Evolutionary conservation across 1,284 basidiomycete species (phyloP), one percentile per base, ranked within the genome.

Genomic region (Ustanciosporium gigantosporum): DNA sequence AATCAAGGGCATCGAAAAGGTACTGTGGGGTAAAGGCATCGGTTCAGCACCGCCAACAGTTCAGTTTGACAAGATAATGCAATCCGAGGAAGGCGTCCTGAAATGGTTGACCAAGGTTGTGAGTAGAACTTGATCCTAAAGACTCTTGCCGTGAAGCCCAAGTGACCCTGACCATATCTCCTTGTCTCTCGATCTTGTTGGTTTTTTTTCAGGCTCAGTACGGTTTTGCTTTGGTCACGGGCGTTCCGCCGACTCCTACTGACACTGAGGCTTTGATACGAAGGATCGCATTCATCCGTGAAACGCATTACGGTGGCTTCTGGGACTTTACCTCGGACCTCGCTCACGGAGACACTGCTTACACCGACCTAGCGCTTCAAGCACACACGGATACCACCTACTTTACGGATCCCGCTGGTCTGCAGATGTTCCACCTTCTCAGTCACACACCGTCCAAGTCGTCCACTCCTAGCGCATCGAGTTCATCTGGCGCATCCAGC

Each of bases 371-470:
- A 31, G 88, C 88, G 1, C 84, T 98, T 5, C 86, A 85, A 7
- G 91, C 91, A 0, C 94, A 98, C 77, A 97, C 93, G 1, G 94
- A 97, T 73, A 95, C 89, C 38, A 94, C 93, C 2, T 96, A 96
- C 79, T 74, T 74, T 22, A 73, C 60, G 32, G 73, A 75, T 36
- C 73, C 94, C 0, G 89, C 88, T 38, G 93, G 94, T 3, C 81
- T 98, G 20, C 94, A 98, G 76, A 82, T 96, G 45, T 97, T 98
- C 81, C 94, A 98, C 78, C 83, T 96, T 24, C 85, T 97, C 27
- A 88, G 87, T 0, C 71, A 76, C 25, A 59, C 56, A 0, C 49
- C 60, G 1, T 46, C 46, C 31, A 59, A 59, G 20, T 17, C 15
- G 22, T 25, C 36, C 5, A 11, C 17, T 11, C 14, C 36, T 8